A percentile compares a stretch with the other conserved stretches of the same genome.
Conservation (phyloP, 352 stramenopile genomes). For the Pythium aristosporum region DNA sequence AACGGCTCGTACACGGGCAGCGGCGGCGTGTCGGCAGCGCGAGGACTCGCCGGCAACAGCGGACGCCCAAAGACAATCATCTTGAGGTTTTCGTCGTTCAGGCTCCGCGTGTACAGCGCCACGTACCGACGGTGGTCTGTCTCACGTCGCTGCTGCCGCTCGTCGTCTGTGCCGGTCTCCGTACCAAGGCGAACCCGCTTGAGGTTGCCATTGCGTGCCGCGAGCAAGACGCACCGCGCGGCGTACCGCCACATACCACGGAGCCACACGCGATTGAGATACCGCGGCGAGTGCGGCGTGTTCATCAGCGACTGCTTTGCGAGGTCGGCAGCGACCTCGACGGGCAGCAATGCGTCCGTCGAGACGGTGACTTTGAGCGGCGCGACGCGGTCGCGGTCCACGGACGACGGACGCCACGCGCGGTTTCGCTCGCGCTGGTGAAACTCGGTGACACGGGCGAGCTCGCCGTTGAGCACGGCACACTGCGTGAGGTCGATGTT, state of each 20-base stretch:
- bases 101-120: conserved; percentile 55
- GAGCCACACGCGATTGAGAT: conserved; percentile 40
- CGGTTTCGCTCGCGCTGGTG: conserved; percentile 32
- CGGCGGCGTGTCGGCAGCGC: conserved; percentile 4
- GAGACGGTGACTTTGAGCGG: conserved; percentile 40
- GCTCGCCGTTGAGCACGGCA: conserved; percentile 39
- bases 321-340: conserved; percentile 13
- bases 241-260: conserved; percentile 72
- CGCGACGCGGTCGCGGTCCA: conserved; percentile 40
- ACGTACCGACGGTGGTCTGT: conserved; percentile 41
- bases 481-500: conserved; percentile 64
- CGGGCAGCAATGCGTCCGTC: conserved; percentile 35
- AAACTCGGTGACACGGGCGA: conserved; percentile 42
- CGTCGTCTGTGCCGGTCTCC: neutral
- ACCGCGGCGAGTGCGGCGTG: conserved; percentile 31
- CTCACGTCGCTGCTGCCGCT: neutral
- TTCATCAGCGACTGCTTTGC: conserved; percentile 17
- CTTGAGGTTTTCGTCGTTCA: conserved; percentile 39
- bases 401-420: conserved; percentile 46
- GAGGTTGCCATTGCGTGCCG: conserved; percentile 25
- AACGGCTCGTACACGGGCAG: conserved; percentile 38
- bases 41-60: conserved; percentile 30
- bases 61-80: conserved; percentile 43
- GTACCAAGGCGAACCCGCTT: conserved; percentile 12
- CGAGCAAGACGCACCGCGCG: conserved; percentile 42